Percentiles rank a stretch among this genome's conserved stretches.
phyloP scores from a whole-genome alignment of 1,284 basidiomycete species.

The Melampsora abietis-canadensis region DNA sequence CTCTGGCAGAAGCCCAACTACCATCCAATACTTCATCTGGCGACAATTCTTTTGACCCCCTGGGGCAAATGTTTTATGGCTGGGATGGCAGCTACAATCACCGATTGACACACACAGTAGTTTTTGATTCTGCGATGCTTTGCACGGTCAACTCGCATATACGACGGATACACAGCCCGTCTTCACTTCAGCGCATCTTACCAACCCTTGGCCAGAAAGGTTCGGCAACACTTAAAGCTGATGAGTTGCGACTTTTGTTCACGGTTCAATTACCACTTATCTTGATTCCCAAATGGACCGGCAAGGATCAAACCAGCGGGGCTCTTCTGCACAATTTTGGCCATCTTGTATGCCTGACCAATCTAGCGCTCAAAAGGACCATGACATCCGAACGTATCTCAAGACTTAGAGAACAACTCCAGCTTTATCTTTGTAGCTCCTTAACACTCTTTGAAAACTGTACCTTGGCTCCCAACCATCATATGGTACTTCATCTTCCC shows the following conservation, averaged over 20 bases:
- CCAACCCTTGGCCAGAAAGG: slow-evolving; percentile 28
- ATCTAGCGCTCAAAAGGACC: slow-evolving; percentile 5
- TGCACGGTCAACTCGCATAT: background rate
- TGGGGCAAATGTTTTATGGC: background rate
- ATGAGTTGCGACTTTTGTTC: slow-evolving; percentile 34
- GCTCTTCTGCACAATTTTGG: slow-evolving; percentile 28
- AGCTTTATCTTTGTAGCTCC: background rate
- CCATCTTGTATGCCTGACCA: slow-evolving; percentile 1
- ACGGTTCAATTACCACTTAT: slow-evolving; percentile 21
- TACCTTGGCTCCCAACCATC: slow-evolving; percentile 2
- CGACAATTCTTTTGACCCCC: slow-evolving; percentile 10
- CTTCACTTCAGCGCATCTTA: slow-evolving; percentile 14
- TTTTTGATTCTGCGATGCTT: slow-evolving; percentile 11
- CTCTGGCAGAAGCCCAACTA: slow-evolving; percentile 6
- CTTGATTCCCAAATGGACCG: slow-evolving; percentile 4
- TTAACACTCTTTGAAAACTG: background rate
- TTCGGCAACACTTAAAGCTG: slow-evolving; percentile 13
- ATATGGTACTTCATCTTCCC: slow-evolving; percentile 10
- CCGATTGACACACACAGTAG: background rate
- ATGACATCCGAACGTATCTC: background rate
- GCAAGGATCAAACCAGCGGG: background rate
- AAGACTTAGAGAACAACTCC: slow-evolving; percentile 4
- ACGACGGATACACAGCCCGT: slow-evolving; percentile 1
- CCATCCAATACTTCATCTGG: background rate
- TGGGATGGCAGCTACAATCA: slow-evolving; percentile 11